Base-by-base conservation (phyloP, 2,329 filamentous ascomycete species). In the Epichloe aotearoae region DNA sequence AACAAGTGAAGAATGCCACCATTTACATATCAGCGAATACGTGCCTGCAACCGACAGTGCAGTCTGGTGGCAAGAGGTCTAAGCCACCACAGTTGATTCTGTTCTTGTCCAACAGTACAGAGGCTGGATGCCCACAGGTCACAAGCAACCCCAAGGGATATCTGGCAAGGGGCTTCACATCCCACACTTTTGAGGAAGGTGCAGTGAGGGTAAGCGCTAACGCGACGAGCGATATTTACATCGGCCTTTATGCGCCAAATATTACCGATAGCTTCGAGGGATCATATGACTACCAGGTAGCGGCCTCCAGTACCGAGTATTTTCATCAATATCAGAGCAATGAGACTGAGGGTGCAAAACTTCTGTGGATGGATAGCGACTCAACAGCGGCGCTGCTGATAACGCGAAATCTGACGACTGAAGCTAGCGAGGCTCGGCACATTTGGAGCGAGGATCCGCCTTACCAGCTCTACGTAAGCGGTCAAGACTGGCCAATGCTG, bases 21-120 rank as follows among this genome's bases (percentile, higher is more conserved):
- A 72, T 97, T 3, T 96, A 85, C 65, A 75, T 98, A 50, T 89
- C 89, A 2, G 81, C 89, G 42, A 97, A 89, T 57, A 90, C 87
- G 1, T 98, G 93, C 66, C 67, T 79, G 26, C 88, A 94, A 59
- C 93, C 91, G 12, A 63, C 41, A 20, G 19, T 46, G 30, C 26
- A 48, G 19, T 33, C 33, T 1, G 43, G 49, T 46, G 46, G 33
- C n/a, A 53, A 57, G 45, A 14, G 17, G 1, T 19, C 46, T 10
- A 39, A 38, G 26, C 77, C 86, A 12, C 84, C 86, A 1, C 89
- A 95, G 59, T 75, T 97, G 47, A 77, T 78, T 12, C 69, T 97
- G 10, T 95, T 85, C 60, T 73, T 95, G 46, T 94, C 89, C 3
- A 80, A 62, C n/a, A 62, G 63, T 5, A 61, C 56, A 40, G 59